Conservation (phyloP, 2,329 filamentous ascomycete species). For the Sordariomycetes sp. region DNA sequence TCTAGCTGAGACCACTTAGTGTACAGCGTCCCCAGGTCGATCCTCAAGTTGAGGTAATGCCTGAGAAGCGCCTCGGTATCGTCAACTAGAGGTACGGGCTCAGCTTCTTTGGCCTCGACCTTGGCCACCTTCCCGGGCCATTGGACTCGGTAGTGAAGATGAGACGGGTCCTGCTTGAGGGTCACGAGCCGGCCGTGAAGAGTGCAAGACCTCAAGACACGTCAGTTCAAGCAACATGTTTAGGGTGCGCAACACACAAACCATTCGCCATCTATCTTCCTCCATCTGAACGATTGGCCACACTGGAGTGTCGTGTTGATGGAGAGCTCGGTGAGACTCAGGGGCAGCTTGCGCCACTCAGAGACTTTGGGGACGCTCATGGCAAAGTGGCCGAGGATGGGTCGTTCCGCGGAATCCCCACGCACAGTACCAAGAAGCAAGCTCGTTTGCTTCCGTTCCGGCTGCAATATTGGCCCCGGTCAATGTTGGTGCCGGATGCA, state of each 20-base stretch:
- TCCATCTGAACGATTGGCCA: conserved; percentile 95
- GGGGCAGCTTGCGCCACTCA: conserved; percentile 80
- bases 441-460: too few species aligned
- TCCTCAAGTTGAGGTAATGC: conserved; percentile 77
- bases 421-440: not conserved
- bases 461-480: too few species aligned
- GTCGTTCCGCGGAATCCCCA: not conserved
- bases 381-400: not conserved
- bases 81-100: conserved; percentile 32
- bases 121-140: conserved; percentile 30
- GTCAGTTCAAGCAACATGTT: not conserved
- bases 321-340: conserved; percentile 76
- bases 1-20: conserved; percentile 79
- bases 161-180: conserved; percentile 67
- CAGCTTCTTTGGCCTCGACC: conserved; percentile 6
- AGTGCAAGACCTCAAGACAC: conserved; percentile 57
- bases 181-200: conserved; percentile 77
- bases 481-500: too few species aligned
- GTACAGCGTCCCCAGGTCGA: conserved; percentile 71
- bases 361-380: conserved; percentile 25
- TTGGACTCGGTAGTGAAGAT: conserved; percentile 71
- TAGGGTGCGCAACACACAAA: conserved; percentile 17
- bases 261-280: conserved; percentile 79
- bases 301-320: conserved; percentile 91
- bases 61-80: conserved; percentile 64